Conservation (phyloP, 768 basidiomycete species). For the Hygrocybe coccinea region DNA sequence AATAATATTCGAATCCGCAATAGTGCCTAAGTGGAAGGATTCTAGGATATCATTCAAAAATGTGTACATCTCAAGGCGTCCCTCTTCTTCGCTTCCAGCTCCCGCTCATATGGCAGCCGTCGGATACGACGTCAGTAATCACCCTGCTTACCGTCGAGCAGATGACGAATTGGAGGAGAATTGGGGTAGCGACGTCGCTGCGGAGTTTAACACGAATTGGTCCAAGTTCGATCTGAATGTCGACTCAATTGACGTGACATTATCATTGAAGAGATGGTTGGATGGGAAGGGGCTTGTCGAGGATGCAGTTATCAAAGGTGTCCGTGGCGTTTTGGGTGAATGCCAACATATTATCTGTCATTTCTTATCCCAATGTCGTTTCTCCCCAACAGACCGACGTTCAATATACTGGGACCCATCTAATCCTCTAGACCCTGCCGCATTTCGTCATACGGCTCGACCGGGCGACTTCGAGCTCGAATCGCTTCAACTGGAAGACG, state of each 20-base stretch:
- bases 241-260: conserved; percentile 91
- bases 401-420: conserved; percentile 82
- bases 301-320: conserved; percentile 89
- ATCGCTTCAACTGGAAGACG: conserved; percentile 84
- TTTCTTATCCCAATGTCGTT: conserved; percentile 1
- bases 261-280: conserved; percentile 88
- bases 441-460: conserved; percentile 67
- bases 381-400: conserved; percentile 64
- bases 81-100: conserved; percentile 26
- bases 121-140: conserved; percentile 73
- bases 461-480: conserved; percentile 92
- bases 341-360: conserved; percentile 4
- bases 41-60: conserved; percentile 96
- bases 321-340: conserved; percentile 86
- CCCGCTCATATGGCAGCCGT: conserved; percentile 48
- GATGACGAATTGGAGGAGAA: conserved; percentile 59
- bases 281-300: conserved; percentile 92
- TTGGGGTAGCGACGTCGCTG: conserved; percentile 12
- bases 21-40: conserved; percentile 96
- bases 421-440: conserved; percentile 72
- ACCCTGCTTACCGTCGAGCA: conserved; percentile 56
- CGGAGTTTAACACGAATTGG: conserved; percentile 63
- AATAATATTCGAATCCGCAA: conserved; percentile 94
- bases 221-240: conserved; percentile 92
- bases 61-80: conserved; percentile 86